Conservation (phyloP, 495 filamentous ascomycete species). For the Podospora anserina region DNA sequence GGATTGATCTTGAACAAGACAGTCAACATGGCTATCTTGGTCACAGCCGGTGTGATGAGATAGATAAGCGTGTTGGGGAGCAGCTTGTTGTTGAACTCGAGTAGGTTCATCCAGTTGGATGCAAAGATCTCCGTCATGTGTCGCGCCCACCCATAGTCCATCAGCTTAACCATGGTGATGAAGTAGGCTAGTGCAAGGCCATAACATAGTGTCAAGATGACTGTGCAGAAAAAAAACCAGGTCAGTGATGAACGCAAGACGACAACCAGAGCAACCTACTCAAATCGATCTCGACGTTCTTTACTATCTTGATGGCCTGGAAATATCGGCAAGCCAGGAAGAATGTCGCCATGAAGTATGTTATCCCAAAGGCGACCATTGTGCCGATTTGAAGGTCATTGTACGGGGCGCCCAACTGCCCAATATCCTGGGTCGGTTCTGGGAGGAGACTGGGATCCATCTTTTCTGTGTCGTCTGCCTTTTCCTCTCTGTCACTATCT, state of each 20-base stretch:
- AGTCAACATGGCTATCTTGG: conserved; percentile 25
- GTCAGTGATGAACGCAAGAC: not conserved
- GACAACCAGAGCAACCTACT: not conserved
- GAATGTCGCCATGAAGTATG: conserved; percentile 16
- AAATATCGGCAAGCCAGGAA: conserved; percentile 17
- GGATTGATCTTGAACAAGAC: conserved; percentile 23
- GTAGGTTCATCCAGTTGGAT: conserved; percentile 5
- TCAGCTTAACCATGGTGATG: conserved; percentile 14
- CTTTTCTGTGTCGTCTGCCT: not conserved
- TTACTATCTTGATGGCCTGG: conserved; percentile 13
- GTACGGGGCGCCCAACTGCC: conserved; percentile 5
- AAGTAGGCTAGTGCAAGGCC: conserved; percentile 15
- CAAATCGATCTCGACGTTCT: conserved; percentile 16
- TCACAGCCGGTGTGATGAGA: conserved; percentile 24
- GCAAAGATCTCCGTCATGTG: conserved; percentile 12
- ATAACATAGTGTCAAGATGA: conserved; percentile 16
- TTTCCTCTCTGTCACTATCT: not conserved
- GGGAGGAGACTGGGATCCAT: not conserved
- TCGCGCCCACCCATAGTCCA: conserved; percentile 18
- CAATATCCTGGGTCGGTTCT: not conserved
- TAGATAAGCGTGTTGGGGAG: conserved; percentile 24
- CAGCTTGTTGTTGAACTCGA: conserved; percentile 18
- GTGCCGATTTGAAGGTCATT: conserved; percentile 15
- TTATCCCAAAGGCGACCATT: conserved; percentile 11
- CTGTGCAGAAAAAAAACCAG: not conserved